Percentiles rank a stretch among this genome's conserved stretches.
Evolutionary conservation across 306 rosid species (phyloP).

Genomic region (Coriaria nepalensis): DNA sequence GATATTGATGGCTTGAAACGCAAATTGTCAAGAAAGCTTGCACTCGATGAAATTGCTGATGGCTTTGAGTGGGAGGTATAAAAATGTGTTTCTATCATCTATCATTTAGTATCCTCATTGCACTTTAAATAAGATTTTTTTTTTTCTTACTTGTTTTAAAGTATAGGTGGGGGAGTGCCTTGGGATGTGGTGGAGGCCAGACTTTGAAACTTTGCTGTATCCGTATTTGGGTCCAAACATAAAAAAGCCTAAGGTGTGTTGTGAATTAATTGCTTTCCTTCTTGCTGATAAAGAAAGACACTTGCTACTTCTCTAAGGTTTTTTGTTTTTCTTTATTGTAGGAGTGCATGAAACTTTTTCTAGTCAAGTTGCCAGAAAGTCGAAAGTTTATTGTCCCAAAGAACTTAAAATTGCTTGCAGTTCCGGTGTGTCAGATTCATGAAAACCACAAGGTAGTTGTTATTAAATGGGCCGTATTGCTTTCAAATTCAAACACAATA

Average conservation of each 20-base stretch:
- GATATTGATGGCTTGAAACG: slow-evolving; percentile 72
- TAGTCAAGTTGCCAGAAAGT: slow-evolving; percentile 63
- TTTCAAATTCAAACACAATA: not conserved
- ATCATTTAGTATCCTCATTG: not conserved
- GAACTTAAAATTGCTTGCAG: slow-evolving; percentile 64
- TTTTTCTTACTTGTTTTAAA: not conserved
- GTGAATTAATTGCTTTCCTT: not conserved
- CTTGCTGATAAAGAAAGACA: not conserved
- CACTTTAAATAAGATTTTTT: not conserved
- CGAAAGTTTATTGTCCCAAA: slow-evolving; percentile 63
- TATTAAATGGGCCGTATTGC: no score
- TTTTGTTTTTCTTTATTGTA: slow-evolving; percentile 9
- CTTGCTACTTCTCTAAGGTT: slow-evolving; percentile 5
- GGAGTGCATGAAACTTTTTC: slow-evolving; percentile 78
- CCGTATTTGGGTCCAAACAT: slow-evolving; percentile 50
- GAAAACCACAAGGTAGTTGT: slow-evolving; percentile 50
- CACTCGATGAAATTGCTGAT: slow-evolving; percentile 30
- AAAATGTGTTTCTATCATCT: not conserved
- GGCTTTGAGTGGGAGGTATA: slow-evolving; percentile 81
- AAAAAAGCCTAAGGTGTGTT: slow-evolving; percentile 53
- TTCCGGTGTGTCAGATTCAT: slow-evolving; percentile 70
- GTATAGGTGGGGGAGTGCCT: slow-evolving; percentile 72
- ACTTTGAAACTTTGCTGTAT: slow-evolving; percentile 50
- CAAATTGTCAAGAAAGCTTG: slow-evolving; percentile 62
- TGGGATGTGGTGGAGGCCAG: slow-evolving; percentile 82